Conservation (phyloP, 78 protist species). For the Dictyostelium firmibasis region DNA sequence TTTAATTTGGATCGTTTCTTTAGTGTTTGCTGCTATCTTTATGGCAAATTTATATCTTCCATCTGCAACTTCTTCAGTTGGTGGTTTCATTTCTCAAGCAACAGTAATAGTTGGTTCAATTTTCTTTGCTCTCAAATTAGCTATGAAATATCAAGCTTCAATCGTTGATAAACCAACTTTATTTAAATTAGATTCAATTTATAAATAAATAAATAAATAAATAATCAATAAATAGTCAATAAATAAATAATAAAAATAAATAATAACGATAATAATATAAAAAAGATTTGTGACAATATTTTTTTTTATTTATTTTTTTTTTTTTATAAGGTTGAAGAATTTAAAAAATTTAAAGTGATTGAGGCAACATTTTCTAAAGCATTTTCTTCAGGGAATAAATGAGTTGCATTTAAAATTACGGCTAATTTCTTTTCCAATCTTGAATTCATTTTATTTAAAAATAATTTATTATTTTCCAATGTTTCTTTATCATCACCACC, state of each 20-base stretch:
- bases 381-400: background rate
- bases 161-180: conserved; percentile 43
- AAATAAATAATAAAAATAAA: too few species aligned
- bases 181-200: conserved; percentile 8
- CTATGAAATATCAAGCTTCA: background rate
- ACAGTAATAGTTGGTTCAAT: background rate
- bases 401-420: background rate
- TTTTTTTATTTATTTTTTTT: background rate
- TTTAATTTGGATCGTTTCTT: background rate
- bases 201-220: background rate
- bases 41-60: background rate
- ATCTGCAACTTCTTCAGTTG: background rate
- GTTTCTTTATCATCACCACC: conserved; percentile 18
- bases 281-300: too few species aligned
- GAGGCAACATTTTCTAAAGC: background rate
- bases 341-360: background rate
- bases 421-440: background rate
- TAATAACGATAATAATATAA: too few species aligned
- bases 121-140: background rate
- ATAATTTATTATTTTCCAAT: background rate
- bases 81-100: background rate
- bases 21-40: background rate
- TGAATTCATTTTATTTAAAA: background rate
- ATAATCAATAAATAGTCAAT: background rate
- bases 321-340: background rate